phyloP scores from a whole-genome alignment of 176 grass and related monocot genomes.

The Oryza officinalis region DNA sequence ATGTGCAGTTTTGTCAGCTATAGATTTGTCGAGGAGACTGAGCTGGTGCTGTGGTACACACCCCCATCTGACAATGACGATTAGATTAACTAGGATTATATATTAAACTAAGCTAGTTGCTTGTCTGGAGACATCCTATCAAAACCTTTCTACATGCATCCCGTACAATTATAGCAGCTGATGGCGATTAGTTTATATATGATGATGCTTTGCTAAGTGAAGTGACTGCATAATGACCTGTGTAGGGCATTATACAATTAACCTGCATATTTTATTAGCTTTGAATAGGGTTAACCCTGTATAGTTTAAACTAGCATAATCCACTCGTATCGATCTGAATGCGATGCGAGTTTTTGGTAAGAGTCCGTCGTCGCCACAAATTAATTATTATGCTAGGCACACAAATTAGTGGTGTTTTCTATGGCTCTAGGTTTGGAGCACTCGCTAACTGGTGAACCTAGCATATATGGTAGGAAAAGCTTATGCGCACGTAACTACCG shows the following conservation, averaged over 20 bases:
- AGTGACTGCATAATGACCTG: conserved; percentile 39
- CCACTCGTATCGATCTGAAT: conserved; percentile 29
- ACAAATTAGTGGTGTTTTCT: background rate
- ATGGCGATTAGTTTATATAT: conserved; percentile 27
- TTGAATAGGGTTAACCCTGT: background rate
- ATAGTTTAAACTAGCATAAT: conserved; percentile 28
- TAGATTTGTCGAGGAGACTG: conserved; percentile 39
- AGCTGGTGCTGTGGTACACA: conserved; percentile 27
- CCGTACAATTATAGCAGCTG: conserved; percentile 53
- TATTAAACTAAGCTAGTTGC: conserved; percentile 54
- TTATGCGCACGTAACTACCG: background rate
- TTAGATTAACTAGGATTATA: conserved; percentile 13
- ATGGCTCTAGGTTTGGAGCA: background rate
- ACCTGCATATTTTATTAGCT: conserved; percentile 15
- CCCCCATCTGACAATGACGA: conserved; percentile 23
- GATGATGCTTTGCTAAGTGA: conserved; percentile 43
- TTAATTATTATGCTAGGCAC: background rate
- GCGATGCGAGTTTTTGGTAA: conserved; percentile 24
- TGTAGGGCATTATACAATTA: conserved; percentile 23
- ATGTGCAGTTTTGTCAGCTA: conserved; percentile 39
- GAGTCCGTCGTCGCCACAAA: background rate
- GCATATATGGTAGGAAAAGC: no score
- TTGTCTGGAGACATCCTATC: conserved; percentile 60
- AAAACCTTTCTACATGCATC: conserved; percentile 44
- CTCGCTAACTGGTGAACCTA: background rate